Evolutionary conservation across 164 flowering plant species (phyloP).

Genomic region (Dillenia turbinata): DNA sequence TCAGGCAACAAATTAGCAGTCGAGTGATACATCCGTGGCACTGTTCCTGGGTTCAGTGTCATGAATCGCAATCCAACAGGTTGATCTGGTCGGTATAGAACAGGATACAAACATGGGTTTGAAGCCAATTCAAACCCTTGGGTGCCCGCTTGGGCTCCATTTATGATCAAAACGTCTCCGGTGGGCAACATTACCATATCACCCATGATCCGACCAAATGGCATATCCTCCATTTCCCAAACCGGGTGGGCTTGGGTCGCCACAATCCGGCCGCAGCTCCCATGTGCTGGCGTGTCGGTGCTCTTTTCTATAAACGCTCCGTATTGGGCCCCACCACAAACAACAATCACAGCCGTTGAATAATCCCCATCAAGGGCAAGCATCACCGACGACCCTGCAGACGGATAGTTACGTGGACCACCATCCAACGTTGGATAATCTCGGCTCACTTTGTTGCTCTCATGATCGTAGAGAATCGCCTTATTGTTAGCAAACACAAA

Average conservation of each 20-base stretch:
- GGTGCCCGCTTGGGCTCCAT: conserved; percentile 80
- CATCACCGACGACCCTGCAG: conserved; percentile 84
- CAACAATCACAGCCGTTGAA: conserved; percentile 56
- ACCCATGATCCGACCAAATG: conserved; percentile 81
- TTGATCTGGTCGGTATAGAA: conserved; percentile 70
- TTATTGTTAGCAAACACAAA: conserved; percentile 78
- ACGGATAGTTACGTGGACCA: conserved; percentile 83
- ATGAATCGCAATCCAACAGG: conserved; percentile 72
- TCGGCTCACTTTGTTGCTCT: conserved; percentile 20
- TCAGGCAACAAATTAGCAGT: conserved; percentile 84
- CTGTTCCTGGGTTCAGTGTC: conserved; percentile 61
- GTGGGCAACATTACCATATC: conserved; percentile 93
- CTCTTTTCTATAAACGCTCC: conserved; percentile 56
- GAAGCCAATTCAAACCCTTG: conserved; percentile 81
- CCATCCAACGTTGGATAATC: conserved; percentile 63
- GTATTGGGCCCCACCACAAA: conserved; percentile 83
- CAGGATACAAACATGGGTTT: conserved; percentile 65
- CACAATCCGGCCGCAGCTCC: conserved; percentile 74
- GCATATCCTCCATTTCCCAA: conserved; percentile 90
- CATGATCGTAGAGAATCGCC: conserved; percentile 54
- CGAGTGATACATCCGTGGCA: conserved; percentile 93
- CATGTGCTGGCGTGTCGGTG: conserved; percentile 61
- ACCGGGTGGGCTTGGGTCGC: conserved; percentile 52
- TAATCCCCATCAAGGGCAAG: conserved; percentile 54
- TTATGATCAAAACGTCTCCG: conserved; percentile 69